Evolutionary conservation across 306 rosid genomes (phyloP).

Genomic region (Lathyrus oleraceus): DNA sequence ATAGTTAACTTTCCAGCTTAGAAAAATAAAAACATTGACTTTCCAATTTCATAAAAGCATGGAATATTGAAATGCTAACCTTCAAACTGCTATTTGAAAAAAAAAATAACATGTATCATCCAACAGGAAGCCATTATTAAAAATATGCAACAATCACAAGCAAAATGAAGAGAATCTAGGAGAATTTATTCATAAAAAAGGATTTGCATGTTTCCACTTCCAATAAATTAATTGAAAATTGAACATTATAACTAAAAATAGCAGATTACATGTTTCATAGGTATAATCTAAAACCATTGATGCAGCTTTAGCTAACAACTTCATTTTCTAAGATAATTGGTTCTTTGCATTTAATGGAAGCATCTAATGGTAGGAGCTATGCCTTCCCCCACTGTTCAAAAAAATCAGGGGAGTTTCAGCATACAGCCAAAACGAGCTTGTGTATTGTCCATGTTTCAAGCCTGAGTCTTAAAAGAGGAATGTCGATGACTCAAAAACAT

Average conservation of each 20-base stretch:
- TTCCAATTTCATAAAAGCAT: constrained; percentile 11
- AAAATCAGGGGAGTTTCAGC: constrained; percentile 5
- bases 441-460: not conserved
- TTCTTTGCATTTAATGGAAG: not conserved
- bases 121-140: not conserved
- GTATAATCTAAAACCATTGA: constrained; percentile 6
- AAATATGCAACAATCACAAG: not conserved
- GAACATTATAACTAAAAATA: not conserved
- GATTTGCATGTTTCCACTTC: constrained; percentile 1
- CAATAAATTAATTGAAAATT: not conserved
- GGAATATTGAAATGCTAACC: constrained; percentile 4
- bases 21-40: not conserved
- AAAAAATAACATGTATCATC: not conserved
- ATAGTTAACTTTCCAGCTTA: constrained; percentile 13
- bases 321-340: not conserved
- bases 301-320: constrained; percentile 3
- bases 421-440: not conserved
- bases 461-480: not conserved
- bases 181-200: not conserved
- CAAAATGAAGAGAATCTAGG: constrained; percentile 4
- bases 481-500: not conserved
- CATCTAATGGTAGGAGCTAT: not conserved
- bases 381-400: constrained; percentile 5
- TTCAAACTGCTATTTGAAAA: not conserved
- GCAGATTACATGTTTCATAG: constrained; percentile 19